phyloP scores from a whole-genome alignment of 2,329 filamentous ascomycete species.

The Clonostachys solani region DNA sequence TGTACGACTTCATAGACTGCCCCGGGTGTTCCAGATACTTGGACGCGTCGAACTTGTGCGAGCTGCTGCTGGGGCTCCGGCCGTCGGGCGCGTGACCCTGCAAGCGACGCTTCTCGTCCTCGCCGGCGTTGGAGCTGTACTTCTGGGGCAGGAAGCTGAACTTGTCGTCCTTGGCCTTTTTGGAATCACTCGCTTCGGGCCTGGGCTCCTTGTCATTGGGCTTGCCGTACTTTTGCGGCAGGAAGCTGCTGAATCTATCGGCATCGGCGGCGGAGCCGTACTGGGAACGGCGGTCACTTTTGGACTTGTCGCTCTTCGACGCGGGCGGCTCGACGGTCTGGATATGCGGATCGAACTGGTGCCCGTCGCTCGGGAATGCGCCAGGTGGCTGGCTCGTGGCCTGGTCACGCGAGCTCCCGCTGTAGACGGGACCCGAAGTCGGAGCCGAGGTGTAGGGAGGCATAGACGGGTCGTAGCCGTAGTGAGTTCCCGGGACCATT shows the following conservation, averaged over 20 bases:
- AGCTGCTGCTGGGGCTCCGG: not conserved
- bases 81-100: conserved; percentile 35
- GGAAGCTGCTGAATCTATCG: not conserved
- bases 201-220: too few relatives aligned
- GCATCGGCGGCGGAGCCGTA: not conserved
- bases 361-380: conserved; percentile 23
- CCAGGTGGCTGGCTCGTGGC: conserved; percentile 22
- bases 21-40: not conserved
- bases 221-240: not conserved
- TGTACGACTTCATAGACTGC: too few relatives aligned
- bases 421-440: conserved; percentile 19
- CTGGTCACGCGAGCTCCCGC: conserved; percentile 28
- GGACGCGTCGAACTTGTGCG: conserved; percentile 6
- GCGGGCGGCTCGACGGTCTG: not conserved
- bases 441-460: not conserved
- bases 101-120: conserved; percentile 22
- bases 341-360: conserved; percentile 3
- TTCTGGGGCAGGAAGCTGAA: conserved; percentile 33
- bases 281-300: too few relatives aligned
- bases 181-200: too few relatives aligned
- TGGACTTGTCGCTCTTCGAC: not conserved
- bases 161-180: conserved; percentile 14
- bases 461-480: conserved; percentile 29
- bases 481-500: conserved; percentile 32
- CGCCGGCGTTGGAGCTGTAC: conserved; percentile 26